Evolutionary conservation across 169 alveolate species (phyloP).

Genomic region (Plasmodium berghei): DNA sequence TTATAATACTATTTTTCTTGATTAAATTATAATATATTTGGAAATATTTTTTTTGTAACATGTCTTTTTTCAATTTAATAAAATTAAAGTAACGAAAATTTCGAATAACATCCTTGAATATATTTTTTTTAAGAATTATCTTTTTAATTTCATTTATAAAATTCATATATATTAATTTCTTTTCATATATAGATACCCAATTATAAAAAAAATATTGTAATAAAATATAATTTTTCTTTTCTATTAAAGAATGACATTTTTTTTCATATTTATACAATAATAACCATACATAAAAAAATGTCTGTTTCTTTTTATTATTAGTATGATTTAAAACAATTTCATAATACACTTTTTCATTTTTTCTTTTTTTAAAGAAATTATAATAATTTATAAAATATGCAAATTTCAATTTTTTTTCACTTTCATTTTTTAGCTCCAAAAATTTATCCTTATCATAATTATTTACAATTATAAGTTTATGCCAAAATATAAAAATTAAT

Average conservation of each 20-base stretch:
- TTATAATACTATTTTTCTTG: slow-evolving; percentile 14
- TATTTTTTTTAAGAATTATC: slow-evolving; percentile 5
- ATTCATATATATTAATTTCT: slow-evolving; percentile 11
- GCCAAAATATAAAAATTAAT: slow-evolving; percentile 49
- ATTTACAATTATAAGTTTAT: slow-evolving; percentile 26
- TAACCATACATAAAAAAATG: slow-evolving; percentile 60
- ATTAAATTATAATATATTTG: slow-evolving; percentile 31
- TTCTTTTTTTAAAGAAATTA: neutral
- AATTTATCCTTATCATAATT: slow-evolving; percentile 37
- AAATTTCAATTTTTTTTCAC: slow-evolving; percentile 10
- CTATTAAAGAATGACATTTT: neutral
- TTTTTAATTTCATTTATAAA: slow-evolving; percentile 6
- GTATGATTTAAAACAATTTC: slow-evolving; percentile 15
- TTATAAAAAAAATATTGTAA: neutral
- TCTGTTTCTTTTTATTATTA: slow-evolving; percentile 30
- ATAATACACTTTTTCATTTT: slow-evolving; percentile 11
- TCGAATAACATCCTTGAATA: slow-evolving; percentile 9
- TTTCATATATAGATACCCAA: slow-evolving; percentile 40
- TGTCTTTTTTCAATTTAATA: slow-evolving; percentile 12
- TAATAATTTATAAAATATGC: neutral
- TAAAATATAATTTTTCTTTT: neutral
- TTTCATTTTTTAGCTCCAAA: slow-evolving; percentile 5
- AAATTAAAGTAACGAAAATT: slow-evolving; percentile 15
- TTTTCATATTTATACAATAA: slow-evolving; percentile 33
- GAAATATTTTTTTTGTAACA: slow-evolving; percentile 14